phyloP scores from a whole-genome alignment of 768 basidiomycete genomes.

The Lentinula lateritia region DNA sequence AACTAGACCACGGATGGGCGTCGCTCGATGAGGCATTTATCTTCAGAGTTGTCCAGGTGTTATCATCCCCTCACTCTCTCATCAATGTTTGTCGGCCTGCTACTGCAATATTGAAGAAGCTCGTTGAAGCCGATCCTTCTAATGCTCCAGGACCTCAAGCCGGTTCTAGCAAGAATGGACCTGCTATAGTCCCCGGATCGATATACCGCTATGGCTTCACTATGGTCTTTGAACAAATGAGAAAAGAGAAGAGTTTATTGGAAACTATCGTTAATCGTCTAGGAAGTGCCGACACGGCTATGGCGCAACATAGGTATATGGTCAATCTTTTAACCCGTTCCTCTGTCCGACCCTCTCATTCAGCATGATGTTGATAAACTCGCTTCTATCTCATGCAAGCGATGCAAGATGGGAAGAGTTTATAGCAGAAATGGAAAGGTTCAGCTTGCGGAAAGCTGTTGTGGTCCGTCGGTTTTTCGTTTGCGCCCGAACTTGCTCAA shows the following conservation, averaged over 20 bases:
- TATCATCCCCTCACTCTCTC: slow-evolving; percentile 67
- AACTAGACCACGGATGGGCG: slow-evolving; percentile 79
- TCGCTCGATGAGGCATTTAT: slow-evolving; percentile 71
- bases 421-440: slow-evolving; percentile 62
- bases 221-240: slow-evolving; percentile 78
- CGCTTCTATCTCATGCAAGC: slow-evolving; percentile 72
- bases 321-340: background rate
- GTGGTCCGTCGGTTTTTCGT: slow-evolving; percentile 45
- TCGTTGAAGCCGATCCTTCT: slow-evolving; percentile 81
- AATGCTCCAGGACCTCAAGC: slow-evolving; percentile 57
- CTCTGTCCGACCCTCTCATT: slow-evolving; percentile 7
- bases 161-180: slow-evolving; percentile 54
- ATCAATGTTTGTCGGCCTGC: slow-evolving; percentile 93
- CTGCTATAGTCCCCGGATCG: slow-evolving; percentile 56
- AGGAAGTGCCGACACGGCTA: slow-evolving; percentile 77
- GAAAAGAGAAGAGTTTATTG: slow-evolving; percentile 60
- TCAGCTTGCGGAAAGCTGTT: slow-evolving; percentile 79
- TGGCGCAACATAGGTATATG: slow-evolving; percentile 73
- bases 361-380: slow-evolving; percentile 89
- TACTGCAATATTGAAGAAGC: slow-evolving; percentile 81
- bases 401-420: slow-evolving; percentile 79
- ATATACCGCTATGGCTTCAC: slow-evolving; percentile 82
- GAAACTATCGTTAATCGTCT: slow-evolving; percentile 80
- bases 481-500: background rate
- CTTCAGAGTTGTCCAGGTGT: slow-evolving; percentile 68